Percentiles rank a stretch among this genome's conserved stretches.
These are phyloP conservation scores for Pseudocercospora musae DNA, from an alignment of 2,329 filamentous ascomycete genomes.

Conservation along the genomic window DNA sequence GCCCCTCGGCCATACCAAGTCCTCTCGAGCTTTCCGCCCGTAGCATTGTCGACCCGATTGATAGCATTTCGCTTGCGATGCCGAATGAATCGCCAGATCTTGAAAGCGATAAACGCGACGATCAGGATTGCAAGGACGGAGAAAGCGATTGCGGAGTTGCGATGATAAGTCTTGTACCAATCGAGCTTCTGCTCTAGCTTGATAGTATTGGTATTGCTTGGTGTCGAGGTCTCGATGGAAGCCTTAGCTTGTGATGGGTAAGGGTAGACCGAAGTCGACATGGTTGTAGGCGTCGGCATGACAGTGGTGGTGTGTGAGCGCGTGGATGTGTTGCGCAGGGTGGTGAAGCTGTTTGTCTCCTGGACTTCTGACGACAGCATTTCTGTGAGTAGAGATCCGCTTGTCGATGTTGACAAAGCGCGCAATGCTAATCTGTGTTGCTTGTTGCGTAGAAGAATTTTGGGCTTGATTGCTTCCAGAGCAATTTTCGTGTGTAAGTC, in stretches of 20 bases:
- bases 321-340: background rate
- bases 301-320: background rate
- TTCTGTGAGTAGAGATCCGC: background rate
- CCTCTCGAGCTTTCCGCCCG: background rate
- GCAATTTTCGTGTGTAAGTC: background rate
- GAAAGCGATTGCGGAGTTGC: conserved; percentile 8
- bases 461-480: background rate
- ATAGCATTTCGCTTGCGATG: background rate
- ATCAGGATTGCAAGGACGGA: conserved; percentile 4
- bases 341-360: background rate
- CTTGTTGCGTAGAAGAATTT: background rate
- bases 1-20: background rate
- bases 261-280: background rate
- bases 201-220: background rate
- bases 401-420: background rate
- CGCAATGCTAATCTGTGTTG: background rate
- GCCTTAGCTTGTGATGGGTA: background rate
- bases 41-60: background rate
- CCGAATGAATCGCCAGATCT: conserved; percentile 6
- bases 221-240: background rate
- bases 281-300: background rate
- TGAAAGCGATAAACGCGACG: conserved; percentile 5
- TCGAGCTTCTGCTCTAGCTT: conserved; percentile 2
- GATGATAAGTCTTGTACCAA: conserved; percentile 5
- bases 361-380: background rate